A percentile compares a stretch with the other conserved stretches of the same genome.
These are phyloP conservation scores for Euphrasia confusa DNA, from an alignment of 257 asterid species.

Conservation along the genomic window DNA sequence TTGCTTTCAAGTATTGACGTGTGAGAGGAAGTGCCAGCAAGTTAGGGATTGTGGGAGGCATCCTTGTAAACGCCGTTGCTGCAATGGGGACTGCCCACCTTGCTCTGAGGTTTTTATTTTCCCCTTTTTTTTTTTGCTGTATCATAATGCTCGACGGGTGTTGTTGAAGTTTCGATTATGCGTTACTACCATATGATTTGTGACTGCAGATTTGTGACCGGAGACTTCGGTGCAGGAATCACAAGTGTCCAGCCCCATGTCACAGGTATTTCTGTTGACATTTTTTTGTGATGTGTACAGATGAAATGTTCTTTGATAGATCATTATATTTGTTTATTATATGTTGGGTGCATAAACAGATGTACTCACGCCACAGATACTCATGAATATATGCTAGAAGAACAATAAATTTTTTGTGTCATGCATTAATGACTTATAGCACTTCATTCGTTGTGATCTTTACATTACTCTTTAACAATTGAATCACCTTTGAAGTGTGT, in stretches of 20 bases:
- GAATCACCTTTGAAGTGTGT: background rate
- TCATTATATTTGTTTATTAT: background rate
- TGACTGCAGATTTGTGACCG: conserved; percentile 72
- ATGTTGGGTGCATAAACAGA: background rate
- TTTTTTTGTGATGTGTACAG: conserved; percentile 12
- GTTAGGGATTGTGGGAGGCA: conserved; percentile 82
- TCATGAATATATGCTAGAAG: background rate
- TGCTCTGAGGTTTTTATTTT: conserved; percentile 68
- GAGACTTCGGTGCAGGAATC: conserved; percentile 94
- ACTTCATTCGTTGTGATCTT: background rate
- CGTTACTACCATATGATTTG: conserved; percentile 11
- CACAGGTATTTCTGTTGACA: conserved; percentile 52
- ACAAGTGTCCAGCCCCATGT: conserved; percentile 96
- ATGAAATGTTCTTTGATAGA: conserved; percentile 19
- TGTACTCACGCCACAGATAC: background rate
- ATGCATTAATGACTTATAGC: too few species aligned
- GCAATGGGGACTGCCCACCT: conserved; percentile 95
- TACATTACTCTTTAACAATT: background rate
- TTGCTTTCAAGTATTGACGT: conserved; percentile 84
- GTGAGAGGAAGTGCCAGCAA: conserved; percentile 89
- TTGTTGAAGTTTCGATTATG: background rate
- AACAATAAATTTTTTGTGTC: too few species aligned
- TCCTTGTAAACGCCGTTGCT: conserved; percentile 91
- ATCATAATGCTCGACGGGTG: background rate
- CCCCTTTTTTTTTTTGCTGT: conserved; percentile 1